Base-by-base conservation (phyloP, 345 rosid species). In the Excoecaria agallocha region DNA sequence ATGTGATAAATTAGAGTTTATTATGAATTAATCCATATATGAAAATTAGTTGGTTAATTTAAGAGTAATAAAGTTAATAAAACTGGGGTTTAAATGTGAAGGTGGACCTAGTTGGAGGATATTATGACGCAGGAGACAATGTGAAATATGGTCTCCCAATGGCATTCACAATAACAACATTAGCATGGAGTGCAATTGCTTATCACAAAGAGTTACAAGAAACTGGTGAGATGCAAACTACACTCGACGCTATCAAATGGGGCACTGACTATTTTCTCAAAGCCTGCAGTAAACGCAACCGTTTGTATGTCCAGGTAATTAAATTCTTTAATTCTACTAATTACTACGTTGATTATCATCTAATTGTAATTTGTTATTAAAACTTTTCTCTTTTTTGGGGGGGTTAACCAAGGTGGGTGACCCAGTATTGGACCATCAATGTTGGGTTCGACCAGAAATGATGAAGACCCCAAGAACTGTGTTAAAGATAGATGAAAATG, bases 201-300 rank as follows among this genome's bases (percentile, higher is more conserved):
- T 94, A 89, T 49, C 72, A 72, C 16, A 54, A 73, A 37, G 90
- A 94, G 80, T 83, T 94, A 5, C 54, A 56, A 51, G 81, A 90
- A 4, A 19, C 85, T 0, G 87, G 94, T 6, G 98, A 94, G 67
- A 51, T 86, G 6, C 81, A 69, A 56, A 85, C 84, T 48, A 83
- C 81, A n/a, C 83, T 50, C 0, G 81, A 78, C 5, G 93, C 84
- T 54, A 87, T 94, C 67, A 88, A 87, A 76, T 92, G 98, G 98
- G 98, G 98, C n/a, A 91, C 97, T 0, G 97, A 94, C 78, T 94
- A 88, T 83, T 86, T 94, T 74, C 89, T 92, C 37, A 94, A 94
- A 78, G 87, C 93, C 65, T 65, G 83, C 59, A 67, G 82, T 46
- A 81, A 70, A 62, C 79, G 20, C 30, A 76, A 89, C 72, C 77